Evolutionary conservation across 129 eudicot genomes (phyloP).

Genomic region (Flaveria ramosissima): DNA sequence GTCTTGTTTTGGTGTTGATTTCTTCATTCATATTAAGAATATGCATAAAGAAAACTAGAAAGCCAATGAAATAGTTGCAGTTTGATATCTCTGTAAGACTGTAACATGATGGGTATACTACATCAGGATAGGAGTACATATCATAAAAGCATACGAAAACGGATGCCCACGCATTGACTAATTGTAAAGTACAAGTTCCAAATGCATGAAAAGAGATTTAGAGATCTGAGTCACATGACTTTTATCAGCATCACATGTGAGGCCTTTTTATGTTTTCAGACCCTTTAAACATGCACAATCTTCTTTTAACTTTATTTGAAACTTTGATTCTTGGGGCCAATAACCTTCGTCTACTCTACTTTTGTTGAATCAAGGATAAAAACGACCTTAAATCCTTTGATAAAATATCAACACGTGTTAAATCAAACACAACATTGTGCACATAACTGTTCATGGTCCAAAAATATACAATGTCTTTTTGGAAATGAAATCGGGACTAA

Average conservation of each 20-base stretch:
- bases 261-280: slow-evolving; percentile 40
- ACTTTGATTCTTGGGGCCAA: slow-evolving; percentile 29
- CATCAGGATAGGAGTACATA: slow-evolving; percentile 20
- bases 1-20: too few species aligned
- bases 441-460: not conserved
- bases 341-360: slow-evolving; percentile 26
- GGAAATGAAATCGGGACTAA: not conserved
- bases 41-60: too few species aligned
- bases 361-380: slow-evolving; percentile 26
- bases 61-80: too few species aligned
- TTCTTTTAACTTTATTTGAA: slow-evolving; percentile 28
- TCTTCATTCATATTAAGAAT: too few species aligned
- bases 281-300: slow-evolving; percentile 33
- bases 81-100: too few species aligned
- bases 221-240: slow-evolving; percentile 38
- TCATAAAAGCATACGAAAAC: slow-evolving; percentile 13
- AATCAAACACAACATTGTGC: not conserved
- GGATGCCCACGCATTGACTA: slow-evolving; percentile 21
- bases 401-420: not conserved
- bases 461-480: not conserved
- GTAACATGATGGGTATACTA: not conserved
- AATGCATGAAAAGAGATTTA: slow-evolving; percentile 23
- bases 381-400: not conserved
- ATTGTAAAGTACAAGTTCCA: slow-evolving; percentile 31
- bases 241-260: slow-evolving; percentile 54